These are phyloP conservation scores for Ceratocystis diversiconidia DNA, from an alignment of 2,329 filamentous ascomycete species.

Conservation along the genomic window DNA sequence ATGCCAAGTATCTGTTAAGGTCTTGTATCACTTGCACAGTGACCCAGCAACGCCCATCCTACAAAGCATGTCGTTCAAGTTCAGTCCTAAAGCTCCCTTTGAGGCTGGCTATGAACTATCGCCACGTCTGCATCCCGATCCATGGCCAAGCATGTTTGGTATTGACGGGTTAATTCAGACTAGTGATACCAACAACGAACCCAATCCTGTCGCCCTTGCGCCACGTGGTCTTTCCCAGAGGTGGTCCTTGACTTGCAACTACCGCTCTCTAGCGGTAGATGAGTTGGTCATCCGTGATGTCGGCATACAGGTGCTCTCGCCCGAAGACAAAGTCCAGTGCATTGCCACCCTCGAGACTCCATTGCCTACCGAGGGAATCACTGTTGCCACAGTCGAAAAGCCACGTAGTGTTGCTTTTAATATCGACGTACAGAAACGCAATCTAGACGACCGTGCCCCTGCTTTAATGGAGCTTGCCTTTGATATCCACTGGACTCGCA, in stretches of 20 bases:
- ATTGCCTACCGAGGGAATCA: conserved; percentile 30
- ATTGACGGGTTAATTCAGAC: conserved; percentile 31
- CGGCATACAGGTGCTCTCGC: conserved; percentile 44
- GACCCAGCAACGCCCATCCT: conserved; percentile 70
- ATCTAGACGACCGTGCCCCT: conserved; percentile 67
- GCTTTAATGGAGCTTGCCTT: conserved; percentile 62
- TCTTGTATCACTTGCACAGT: conserved; percentile 63
- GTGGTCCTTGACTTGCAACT: conserved; percentile 63
- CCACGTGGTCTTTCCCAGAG: conserved; percentile 57
- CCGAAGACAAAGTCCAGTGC: conserved; percentile 42
- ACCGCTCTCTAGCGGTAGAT: conserved; percentile 64
- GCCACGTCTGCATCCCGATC: conserved; percentile 59
- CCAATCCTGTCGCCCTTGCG: conserved; percentile 21
- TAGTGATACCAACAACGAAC: conserved; percentile 24
- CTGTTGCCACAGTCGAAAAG: conserved; percentile 46
- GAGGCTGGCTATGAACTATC: conserved; percentile 82
- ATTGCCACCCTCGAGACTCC: conserved; percentile 29
- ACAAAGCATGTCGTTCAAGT: conserved; percentile 52
- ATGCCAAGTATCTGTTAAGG: conserved; percentile 57
- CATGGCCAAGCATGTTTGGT: conserved; percentile 81
- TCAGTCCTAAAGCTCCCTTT: conserved; percentile 70
- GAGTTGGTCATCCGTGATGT: conserved; percentile 51
- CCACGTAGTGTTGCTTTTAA: conserved; percentile 60
- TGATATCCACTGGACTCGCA: conserved; percentile 61
- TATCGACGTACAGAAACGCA: conserved; percentile 58